Conservation (phyloP, 2,329 filamentous ascomycete species). For the Tolypocladium guangdongense region DNA sequence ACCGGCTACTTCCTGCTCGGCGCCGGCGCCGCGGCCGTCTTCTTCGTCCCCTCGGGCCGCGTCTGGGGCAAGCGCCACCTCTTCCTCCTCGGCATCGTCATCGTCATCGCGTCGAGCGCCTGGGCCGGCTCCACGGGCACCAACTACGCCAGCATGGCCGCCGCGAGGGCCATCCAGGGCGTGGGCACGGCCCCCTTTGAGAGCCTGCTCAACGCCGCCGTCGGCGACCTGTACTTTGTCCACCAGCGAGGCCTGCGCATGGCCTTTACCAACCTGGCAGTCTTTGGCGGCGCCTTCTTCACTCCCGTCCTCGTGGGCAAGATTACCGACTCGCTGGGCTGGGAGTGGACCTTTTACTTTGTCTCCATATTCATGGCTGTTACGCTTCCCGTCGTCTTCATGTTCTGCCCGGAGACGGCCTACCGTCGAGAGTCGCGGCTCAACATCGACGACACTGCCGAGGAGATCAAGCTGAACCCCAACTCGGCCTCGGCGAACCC, state of each 20-base stretch:
- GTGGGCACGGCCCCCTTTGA: conserved; percentile 83
- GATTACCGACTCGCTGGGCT: conserved; percentile 66
- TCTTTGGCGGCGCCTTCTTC: conserved; percentile 47
- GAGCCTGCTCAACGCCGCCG: conserved; percentile 75
- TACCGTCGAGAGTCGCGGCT: conserved; percentile 56
- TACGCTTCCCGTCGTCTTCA: conserved; percentile 59
- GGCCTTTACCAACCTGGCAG: conserved; percentile 58
- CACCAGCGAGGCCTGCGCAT: conserved; percentile 77
- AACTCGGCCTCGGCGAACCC: background rate
- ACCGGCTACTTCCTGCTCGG: conserved; percentile 84
- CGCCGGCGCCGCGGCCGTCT: conserved; percentile 67
- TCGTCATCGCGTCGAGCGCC: conserved; percentile 61
- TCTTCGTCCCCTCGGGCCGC: conserved; percentile 78
- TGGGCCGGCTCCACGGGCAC: conserved; percentile 65
- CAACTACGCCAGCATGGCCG: conserved; percentile 62
- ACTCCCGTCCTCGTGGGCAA: conserved; percentile 88
- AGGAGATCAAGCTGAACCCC: conserved; percentile 13
- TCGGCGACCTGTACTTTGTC: conserved; percentile 85
- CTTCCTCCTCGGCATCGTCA: conserved; percentile 65
- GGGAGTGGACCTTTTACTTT: conserved; percentile 82
- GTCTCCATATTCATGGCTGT: conserved; percentile 71
- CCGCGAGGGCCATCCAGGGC: conserved; percentile 75
- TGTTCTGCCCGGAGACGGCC: conserved; percentile 79
- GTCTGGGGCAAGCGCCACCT: conserved; percentile 90
- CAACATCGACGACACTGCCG: conserved; percentile 39